A percentile compares a stretch with the other conserved stretches of the same genome.
Evolutionary conservation across 2,329 filamentous ascomycete genomes (phyloP).

Genomic region (Diaporthe ampelina): DNA sequence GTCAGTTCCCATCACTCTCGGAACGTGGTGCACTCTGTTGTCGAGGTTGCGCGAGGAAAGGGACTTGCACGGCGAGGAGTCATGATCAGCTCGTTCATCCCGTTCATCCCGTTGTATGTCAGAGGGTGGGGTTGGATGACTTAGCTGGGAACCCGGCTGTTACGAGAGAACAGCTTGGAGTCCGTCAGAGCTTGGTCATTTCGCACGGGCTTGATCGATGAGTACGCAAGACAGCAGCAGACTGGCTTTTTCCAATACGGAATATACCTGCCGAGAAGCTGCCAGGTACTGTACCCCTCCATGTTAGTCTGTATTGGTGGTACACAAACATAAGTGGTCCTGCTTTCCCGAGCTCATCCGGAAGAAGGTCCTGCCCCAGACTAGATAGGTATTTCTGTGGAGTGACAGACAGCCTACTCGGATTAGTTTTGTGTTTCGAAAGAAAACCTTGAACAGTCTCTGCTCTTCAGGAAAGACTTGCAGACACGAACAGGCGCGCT

Average conservation of each 20-base stretch:
- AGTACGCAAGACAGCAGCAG: neutral
- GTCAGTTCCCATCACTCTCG: neutral
- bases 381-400: neutral
- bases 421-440: neutral
- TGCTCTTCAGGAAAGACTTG: neutral
- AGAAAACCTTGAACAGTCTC: neutral
- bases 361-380: neutral
- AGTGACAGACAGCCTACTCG: neutral
- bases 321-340: neutral
- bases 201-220: neutral
- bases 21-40: neutral
- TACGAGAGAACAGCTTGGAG: neutral
- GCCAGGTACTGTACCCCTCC: neutral
- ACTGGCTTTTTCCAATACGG: neutral
- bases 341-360: slow-evolving; percentile 19
- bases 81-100: neutral
- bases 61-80: neutral
- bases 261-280: neutral
- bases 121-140: neutral
- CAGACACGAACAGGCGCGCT: neutral
- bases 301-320: neutral
- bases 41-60: neutral
- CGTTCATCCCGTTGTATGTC: neutral
- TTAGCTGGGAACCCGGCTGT: neutral
- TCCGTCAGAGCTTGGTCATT: neutral